Base-by-base conservation (phyloP, 2,329 filamentous ascomycete species). In the Diaporthe nobilis region DNA sequence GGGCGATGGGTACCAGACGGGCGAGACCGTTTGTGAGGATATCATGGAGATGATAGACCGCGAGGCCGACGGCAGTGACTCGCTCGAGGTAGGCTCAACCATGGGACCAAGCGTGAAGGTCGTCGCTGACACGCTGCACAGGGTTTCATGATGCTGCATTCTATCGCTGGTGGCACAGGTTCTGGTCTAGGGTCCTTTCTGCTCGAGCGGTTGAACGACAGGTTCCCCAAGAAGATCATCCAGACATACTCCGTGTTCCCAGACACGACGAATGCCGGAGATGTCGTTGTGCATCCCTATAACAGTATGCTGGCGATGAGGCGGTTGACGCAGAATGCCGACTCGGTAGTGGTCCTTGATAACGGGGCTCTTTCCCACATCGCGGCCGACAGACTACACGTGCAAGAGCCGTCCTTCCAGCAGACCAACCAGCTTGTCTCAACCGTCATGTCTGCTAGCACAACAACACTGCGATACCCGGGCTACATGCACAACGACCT, bases 401-500 rank as follows among this genome's bases (percentile, higher is more conserved):
- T 98, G 13, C 95, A 98, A 85, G 94, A 98, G 82, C 96, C 97
- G 0, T 98, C 95, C 0, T 98, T 98, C 83, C 94, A 98, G 80
- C 97, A 99, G 84, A 99, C 97, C 1, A 99, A 99, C 83, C 97
- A 98, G 84, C 89, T 99, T 49, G 96, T 97, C 5, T 97, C 95
- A 10, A 99, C 97, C 1, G 97, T 99, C 84, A 99, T 99, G 97
- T 98, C 96, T 49, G 97, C 97, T 53, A 97, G 95, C 82, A 99
- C 97, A 5, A 98, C 96, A 13, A 98, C 97, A 3, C 91, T 99
- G 70, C 92, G 97, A 82, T 99, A 99, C 84, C 97, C 97, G 1
- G 97, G 97, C 53, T 99, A 99, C 86, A 99, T 99, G 97, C 97
- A 99, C 88, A 99, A 99, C 85, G 97, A 99, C 83, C 93, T 99